Evolutionary conservation across 305 asterid genomes (phyloP).

Genomic region (Rubia balearica): DNA sequence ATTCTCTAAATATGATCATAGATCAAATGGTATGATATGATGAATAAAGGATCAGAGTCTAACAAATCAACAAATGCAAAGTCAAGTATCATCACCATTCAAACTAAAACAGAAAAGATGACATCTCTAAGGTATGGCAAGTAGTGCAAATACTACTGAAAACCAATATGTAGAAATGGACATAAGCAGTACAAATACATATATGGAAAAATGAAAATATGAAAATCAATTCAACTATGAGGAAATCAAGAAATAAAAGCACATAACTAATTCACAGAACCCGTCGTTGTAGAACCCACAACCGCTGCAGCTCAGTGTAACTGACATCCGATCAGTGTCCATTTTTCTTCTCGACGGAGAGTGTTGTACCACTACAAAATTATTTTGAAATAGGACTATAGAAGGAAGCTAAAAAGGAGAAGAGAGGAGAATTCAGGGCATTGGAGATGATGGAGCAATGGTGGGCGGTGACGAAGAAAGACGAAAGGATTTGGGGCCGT

Average conservation of each 20-base stretch:
- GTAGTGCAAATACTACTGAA: slow-evolving; percentile 47
- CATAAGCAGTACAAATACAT: slow-evolving; percentile 47
- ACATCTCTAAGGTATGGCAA: not conserved
- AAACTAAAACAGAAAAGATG: not conserved
- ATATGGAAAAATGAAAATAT: slow-evolving; percentile 70
- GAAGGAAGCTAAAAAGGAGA: too few species aligned
- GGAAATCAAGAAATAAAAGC: not conserved
- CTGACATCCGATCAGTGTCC: too few species aligned
- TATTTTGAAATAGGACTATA: too few species aligned
- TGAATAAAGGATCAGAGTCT: not conserved
- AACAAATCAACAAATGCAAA: not conserved
- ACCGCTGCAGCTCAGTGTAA: too few species aligned
- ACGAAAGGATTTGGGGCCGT: too few species aligned
- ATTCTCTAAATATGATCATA: not conserved
- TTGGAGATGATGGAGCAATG: too few species aligned
- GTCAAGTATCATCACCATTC: not conserved
- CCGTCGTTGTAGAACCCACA: too few species aligned
- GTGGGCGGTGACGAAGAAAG: too few species aligned
- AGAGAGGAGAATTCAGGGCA: too few species aligned
- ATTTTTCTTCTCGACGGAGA: too few species aligned
- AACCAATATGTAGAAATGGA: slow-evolving; percentile 54
- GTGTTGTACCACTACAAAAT: too few species aligned
- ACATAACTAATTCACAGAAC: not conserved
- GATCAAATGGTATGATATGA: not conserved
- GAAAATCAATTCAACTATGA: slow-evolving; percentile 17